Conservation (phyloP, 176 grass and related monocot genomes). For the Oryza longistaminata region DNA sequence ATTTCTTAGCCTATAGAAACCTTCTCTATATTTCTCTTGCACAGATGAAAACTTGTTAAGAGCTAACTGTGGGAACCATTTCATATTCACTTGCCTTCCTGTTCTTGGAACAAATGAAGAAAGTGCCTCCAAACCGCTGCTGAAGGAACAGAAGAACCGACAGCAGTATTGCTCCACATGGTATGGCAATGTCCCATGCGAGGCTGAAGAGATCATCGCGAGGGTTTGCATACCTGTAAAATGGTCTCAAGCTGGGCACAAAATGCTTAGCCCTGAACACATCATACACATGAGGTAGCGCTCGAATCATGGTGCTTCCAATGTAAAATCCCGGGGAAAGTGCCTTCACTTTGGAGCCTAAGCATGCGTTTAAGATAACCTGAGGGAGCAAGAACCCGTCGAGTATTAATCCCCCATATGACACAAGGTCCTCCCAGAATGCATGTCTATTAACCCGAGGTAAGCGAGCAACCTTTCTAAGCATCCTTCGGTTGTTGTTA, state of each 20-base stretch:
- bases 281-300: constrained; percentile 72
- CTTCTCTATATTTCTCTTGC: constrained; percentile 16
- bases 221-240: constrained; percentile 63
- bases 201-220: constrained; percentile 66
- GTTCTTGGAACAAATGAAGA: constrained; percentile 53
- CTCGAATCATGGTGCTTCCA: constrained; percentile 61
- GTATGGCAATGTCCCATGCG: constrained; percentile 71
- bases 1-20: constrained; percentile 17
- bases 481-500: constrained; percentile 20
- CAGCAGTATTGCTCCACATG: constrained; percentile 54
- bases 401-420: constrained; percentile 64
- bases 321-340: constrained; percentile 66
- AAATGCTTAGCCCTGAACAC: constrained; percentile 52
- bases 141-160: constrained; percentile 54
- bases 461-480: constrained; percentile 24
- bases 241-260: constrained; percentile 40
- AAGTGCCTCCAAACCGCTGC: constrained; percentile 65
- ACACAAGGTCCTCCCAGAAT: constrained; percentile 63
- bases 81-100: constrained; percentile 54
- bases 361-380: constrained; percentile 64
- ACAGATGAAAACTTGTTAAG: constrained; percentile 33
- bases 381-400: constrained; percentile 89
- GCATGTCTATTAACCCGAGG: constrained; percentile 21
- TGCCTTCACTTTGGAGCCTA: constrained; percentile 58
- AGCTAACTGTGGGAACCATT: constrained; percentile 51